Evolutionary conservation across 345 rosid genomes (phyloP).

Genomic region (Anastatica hierochuntica): DNA sequence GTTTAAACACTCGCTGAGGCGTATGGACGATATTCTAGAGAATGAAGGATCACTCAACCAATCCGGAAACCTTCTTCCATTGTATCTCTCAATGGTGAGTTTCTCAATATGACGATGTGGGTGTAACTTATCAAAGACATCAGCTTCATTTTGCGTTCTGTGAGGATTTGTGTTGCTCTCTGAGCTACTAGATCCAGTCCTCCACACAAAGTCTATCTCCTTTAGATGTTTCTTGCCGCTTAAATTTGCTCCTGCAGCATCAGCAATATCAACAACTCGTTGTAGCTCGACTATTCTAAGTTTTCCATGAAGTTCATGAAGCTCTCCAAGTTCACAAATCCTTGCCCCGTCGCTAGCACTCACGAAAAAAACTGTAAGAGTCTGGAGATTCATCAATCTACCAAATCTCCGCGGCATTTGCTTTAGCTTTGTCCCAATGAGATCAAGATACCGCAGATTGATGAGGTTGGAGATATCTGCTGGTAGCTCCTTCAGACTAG

Average conservation of each 20-base stretch:
- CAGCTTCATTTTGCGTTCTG: constrained; percentile 13
- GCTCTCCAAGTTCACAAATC: constrained; percentile 25
- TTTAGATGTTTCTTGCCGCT: constrained; percentile 22
- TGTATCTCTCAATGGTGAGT: constrained; percentile 22
- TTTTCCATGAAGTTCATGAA: constrained; percentile 22
- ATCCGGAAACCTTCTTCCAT: constrained; percentile 26
- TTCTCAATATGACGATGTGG: constrained; percentile 27
- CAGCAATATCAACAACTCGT: constrained; percentile 23
- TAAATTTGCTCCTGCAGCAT: constrained; percentile 27
- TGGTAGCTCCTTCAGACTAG: constrained; percentile 28
- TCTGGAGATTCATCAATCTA: constrained; percentile 28
- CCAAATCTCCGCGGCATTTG: constrained; percentile 30
- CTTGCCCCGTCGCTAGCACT: constrained; percentile 18
- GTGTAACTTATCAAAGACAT: constrained; percentile 24
- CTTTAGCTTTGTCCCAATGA: constrained; percentile 26
- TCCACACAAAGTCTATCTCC: constrained; percentile 28
- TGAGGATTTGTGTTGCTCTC: constrained; percentile 16
- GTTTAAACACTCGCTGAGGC: constrained; percentile 25
- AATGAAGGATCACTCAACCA: constrained; percentile 30
- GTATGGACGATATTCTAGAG: constrained; percentile 15
- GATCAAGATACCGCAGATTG: constrained; percentile 31
- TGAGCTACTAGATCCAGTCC: constrained; percentile 14
- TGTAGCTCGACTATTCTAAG: constrained; percentile 26
- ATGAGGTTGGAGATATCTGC: constrained; percentile 22
- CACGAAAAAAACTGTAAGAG: constrained; percentile 25